phyloP scores from a whole-genome alignment of 768 basidiomycete species.

The Phaeolepiota aurea region DNA sequence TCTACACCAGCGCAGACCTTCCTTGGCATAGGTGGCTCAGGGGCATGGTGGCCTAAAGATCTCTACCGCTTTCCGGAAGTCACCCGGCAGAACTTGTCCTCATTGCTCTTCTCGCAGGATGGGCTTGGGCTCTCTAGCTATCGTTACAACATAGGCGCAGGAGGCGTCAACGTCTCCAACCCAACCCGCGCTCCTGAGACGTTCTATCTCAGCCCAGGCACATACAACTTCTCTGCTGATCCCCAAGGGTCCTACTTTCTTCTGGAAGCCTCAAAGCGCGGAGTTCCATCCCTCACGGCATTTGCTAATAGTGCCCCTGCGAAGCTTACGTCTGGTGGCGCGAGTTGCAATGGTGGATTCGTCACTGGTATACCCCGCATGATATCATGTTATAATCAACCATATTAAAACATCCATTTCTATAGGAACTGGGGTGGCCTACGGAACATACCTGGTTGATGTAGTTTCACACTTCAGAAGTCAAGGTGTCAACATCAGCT shows the following conservation, averaged over 20 bases:
- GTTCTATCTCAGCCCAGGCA: constrained; percentile 26
- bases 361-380: constrained; percentile 17
- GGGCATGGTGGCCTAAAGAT: constrained; percentile 40
- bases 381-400: too few relatives aligned
- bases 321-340: constrained; percentile 19
- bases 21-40: constrained; percentile 32
- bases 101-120: constrained; percentile 26
- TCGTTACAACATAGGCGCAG: constrained; percentile 34
- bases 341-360: constrained; percentile 27
- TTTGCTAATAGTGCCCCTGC: constrained; percentile 36
- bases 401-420: too few relatives aligned
- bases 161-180: constrained; percentile 32
- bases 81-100: constrained; percentile 29
- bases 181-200: constrained; percentile 27
- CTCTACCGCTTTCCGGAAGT: constrained; percentile 29
- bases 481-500: constrained; percentile 27
- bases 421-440: constrained; percentile 23
- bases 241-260: constrained; percentile 32
- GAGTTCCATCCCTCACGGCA: constrained; percentile 28
- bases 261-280: constrained; percentile 23
- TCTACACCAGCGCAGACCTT: constrained; percentile 25
- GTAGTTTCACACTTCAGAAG: constrained; percentile 29
- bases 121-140: constrained; percentile 34
- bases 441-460: constrained; percentile 33
- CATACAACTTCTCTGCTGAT: constrained; percentile 30